These are phyloP conservation scores for Cordyceps javanica DNA, from an alignment of 2,329 filamentous ascomycete genomes.

Conservation along the genomic window DNA sequence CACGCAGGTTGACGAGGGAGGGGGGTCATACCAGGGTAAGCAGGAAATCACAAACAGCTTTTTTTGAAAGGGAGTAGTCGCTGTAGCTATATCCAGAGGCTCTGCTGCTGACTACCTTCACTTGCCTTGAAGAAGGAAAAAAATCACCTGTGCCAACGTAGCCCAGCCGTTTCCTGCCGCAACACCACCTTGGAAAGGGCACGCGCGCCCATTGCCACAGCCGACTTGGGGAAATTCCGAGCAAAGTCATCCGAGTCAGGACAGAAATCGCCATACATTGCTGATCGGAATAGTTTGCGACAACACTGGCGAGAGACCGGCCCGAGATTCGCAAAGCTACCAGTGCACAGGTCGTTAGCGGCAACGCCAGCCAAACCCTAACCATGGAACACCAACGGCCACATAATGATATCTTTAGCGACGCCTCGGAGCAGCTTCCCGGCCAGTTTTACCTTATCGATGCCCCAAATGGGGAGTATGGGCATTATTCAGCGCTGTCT, in stretches of 20 bases:
- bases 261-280: neutral
- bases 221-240: neutral
- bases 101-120: neutral
- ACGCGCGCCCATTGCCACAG: neutral
- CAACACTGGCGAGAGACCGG: too few species aligned
- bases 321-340: neutral
- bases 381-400: neutral
- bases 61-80: neutral
- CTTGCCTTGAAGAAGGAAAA: neutral
- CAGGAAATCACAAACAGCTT: neutral
- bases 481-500: neutral
- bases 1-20: neutral
- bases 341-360: neutral
- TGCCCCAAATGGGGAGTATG: neutral
- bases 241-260: too few species aligned
- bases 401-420: neutral
- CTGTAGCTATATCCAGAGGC: neutral
- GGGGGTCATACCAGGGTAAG: neutral
- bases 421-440: neutral
- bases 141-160: neutral
- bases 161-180: neutral
- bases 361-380: neutral
- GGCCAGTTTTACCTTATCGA: constrained; percentile 1
- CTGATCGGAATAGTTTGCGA: neutral
- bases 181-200: neutral